Percentiles rank a stretch among this genome's conserved stretches.
Evolutionary conservation across 164 flowering plant species (phyloP).

Genomic region (Litsea cubeba): DNA sequence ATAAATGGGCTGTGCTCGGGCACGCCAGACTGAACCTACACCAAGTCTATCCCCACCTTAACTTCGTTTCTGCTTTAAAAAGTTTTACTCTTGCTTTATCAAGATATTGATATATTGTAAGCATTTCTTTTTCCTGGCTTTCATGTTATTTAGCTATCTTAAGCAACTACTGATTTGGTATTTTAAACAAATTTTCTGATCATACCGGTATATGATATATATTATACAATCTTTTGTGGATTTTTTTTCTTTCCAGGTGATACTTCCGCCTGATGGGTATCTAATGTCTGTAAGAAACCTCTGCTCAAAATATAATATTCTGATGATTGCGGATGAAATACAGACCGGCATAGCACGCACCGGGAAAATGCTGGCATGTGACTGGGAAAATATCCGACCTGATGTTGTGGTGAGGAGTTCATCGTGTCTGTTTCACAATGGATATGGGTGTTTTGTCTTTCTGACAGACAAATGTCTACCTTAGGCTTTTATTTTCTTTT

Average conservation of each 20-base stretch:
- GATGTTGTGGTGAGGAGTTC: slow-evolving; percentile 74
- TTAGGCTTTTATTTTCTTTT: not conserved
- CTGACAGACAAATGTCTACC: too few species aligned
- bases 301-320: slow-evolving; percentile 72
- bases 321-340: slow-evolving; percentile 98
- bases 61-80: not conserved
- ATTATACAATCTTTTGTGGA: not conserved
- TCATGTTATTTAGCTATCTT: not conserved
- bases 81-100: not conserved
- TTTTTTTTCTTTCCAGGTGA: slow-evolving; percentile 41
- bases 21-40: not conserved
- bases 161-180: not conserved
- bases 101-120: not conserved
- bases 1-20: not conserved
- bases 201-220: not conserved
- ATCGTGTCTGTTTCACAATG: not conserved
- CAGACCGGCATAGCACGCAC: slow-evolving; percentile 91
- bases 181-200: not conserved
- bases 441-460: too few species aligned
- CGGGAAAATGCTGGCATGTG: slow-evolving; percentile 91
- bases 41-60: not conserved
- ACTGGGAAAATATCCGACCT: slow-evolving; percentile 93
- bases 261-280: slow-evolving; percentile 91
- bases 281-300: slow-evolving; percentile 77
- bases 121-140: not conserved